These are phyloP conservation scores for Didymella keratinophila DNA, from an alignment of 2,329 filamentous ascomycete species.

Conservation along the genomic window DNA sequence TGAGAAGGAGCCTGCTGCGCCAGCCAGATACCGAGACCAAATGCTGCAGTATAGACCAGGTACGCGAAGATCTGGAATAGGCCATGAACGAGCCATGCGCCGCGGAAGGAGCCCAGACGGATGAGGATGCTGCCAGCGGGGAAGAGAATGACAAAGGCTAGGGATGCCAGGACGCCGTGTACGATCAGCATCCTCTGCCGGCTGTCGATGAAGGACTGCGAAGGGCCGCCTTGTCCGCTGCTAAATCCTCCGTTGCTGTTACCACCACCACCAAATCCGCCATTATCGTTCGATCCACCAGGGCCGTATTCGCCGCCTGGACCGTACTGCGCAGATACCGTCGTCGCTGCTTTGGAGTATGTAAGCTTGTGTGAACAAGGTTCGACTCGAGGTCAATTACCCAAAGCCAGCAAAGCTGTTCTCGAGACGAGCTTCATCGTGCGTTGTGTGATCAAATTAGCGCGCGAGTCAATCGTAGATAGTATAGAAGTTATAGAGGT, in stretches of 20 bases:
- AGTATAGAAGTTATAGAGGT: background rate
- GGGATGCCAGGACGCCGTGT: slow-evolving; percentile 53
- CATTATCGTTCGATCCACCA: slow-evolving; percentile 4
- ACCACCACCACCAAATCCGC: background rate
- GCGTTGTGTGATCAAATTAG: background rate
- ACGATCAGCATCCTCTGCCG: slow-evolving; percentile 45
- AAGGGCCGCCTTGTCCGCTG: slow-evolving; percentile 11
- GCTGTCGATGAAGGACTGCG: slow-evolving; percentile 20
- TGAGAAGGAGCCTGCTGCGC: slow-evolving; percentile 44
- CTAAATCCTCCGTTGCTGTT: slow-evolving; percentile 16
- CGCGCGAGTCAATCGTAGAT: background rate
- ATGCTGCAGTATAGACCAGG: slow-evolving; percentile 57
- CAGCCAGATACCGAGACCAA: slow-evolving; percentile 61
- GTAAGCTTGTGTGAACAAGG: slow-evolving; percentile 8
- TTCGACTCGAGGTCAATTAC: slow-evolving; percentile 8
- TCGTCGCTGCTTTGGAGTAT: slow-evolving; percentile 12
- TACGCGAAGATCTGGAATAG: slow-evolving; percentile 59
- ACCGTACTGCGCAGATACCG: slow-evolving; percentile 29
- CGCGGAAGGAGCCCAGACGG: slow-evolving; percentile 51
- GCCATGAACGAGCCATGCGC: slow-evolving; percentile 54
- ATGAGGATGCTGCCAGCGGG: slow-evolving; percentile 55
- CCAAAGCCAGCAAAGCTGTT: slow-evolving; percentile 24
- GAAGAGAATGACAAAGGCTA: slow-evolving; percentile 56
- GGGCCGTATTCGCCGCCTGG: slow-evolving; percentile 16
- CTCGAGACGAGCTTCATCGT: slow-evolving; percentile 20